Base-by-base conservation (phyloP, 2,329 filamentous ascomycete genomes). In the Reticulascus tulasneorum region DNA sequence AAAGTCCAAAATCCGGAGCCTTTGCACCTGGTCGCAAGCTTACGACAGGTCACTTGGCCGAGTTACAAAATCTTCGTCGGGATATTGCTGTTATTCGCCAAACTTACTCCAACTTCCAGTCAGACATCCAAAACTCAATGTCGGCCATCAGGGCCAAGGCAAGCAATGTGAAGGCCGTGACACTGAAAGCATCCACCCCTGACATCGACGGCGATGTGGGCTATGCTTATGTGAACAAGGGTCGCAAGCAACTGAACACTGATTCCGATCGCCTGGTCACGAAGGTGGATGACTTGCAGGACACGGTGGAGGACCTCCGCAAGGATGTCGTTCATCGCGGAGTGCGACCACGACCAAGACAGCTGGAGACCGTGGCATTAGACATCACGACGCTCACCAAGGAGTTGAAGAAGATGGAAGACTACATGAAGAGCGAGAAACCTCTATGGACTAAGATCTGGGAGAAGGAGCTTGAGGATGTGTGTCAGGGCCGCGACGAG, bases 391-490 rank as follows among this genome's bases (percentile, higher is more conserved):
- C 73, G 37, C 81, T 93, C 21, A 85, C 82, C 31, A 83, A 88
- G 54, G 90, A 96, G 54, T 79, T 98, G 45, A 93, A 87, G 74
- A 90, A 86, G 65, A 84, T 98, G 75, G 86, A 95, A 56, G 90
- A 95, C 12, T 94, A 86, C 67, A 77, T 98, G 66, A 83, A 82
- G 51, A 78, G 79, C 29, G 93, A 98, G 73, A 95, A 95, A 62
- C 93, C 93, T 0, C 73, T 96, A 39, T 98, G 93, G 91, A 96
- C 89, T 36, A 96, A 96, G 77, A 94, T 97, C 47, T 98, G 93
- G 93, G 91, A 97, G 75, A 90, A 94, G 64, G 90, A 97, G 60
- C 71, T 98, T 29, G 88, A 97, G 60, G 83, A 91, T 34, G 91
- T 98, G 4, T 97, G 93, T 64, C 89, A 94, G 58, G 93, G 96